phyloP scores from a whole-genome alignment of 2,329 filamentous ascomycete species.

The Neurospora crassa region DNA sequence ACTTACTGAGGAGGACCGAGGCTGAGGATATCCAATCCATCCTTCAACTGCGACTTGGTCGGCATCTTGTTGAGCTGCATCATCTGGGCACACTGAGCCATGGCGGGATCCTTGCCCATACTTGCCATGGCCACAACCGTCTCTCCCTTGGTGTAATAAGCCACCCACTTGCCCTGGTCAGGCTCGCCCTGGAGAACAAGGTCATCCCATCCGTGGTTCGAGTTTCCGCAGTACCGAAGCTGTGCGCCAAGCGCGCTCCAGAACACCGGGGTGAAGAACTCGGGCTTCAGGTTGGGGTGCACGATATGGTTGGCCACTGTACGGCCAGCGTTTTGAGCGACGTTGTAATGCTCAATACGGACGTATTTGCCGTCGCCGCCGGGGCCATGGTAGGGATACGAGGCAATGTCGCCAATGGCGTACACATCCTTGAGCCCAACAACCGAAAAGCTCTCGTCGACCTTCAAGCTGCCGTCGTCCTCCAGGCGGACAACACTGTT shows the following conservation, averaged over 20 bases:
- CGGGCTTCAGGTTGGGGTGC: conserved; percentile 48
- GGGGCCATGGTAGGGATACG: conserved; percentile 87
- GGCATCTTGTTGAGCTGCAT: conserved; percentile 80
- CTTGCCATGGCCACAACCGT: conserved; percentile 81
- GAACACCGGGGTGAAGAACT: conserved; percentile 85
- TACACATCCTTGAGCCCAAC: conserved; percentile 73
- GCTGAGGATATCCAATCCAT: conserved; percentile 44
- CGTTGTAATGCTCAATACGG: conserved; percentile 97
- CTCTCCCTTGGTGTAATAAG: conserved; percentile 81
- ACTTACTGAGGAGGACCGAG: conserved; percentile 27
- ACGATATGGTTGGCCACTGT: conserved; percentile 69
- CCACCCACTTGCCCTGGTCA: conserved; percentile 72
- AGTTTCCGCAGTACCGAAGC: conserved; percentile 88
- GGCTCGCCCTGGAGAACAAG: conserved; percentile 69
- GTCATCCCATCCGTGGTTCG: conserved; percentile 74
- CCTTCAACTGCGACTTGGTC: conserved; percentile 63
- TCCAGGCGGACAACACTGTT: conserved; percentile 63
- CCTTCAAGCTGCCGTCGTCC: conserved; percentile 75
- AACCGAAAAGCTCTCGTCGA: conserved; percentile 72
- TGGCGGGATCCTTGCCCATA: conserved; percentile 83
- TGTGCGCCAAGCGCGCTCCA: conserved; percentile 91
- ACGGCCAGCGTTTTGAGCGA: conserved; percentile 87
- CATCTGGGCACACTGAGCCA: conserved; percentile 73
- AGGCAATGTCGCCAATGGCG: conserved; percentile 90
- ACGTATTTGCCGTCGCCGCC: conserved; percentile 63